These are phyloP conservation scores for Homolaphlyctis polyrhiza DNA, from an alignment of 371 early-diverging fungal species.

Conservation along the genomic window DNA sequence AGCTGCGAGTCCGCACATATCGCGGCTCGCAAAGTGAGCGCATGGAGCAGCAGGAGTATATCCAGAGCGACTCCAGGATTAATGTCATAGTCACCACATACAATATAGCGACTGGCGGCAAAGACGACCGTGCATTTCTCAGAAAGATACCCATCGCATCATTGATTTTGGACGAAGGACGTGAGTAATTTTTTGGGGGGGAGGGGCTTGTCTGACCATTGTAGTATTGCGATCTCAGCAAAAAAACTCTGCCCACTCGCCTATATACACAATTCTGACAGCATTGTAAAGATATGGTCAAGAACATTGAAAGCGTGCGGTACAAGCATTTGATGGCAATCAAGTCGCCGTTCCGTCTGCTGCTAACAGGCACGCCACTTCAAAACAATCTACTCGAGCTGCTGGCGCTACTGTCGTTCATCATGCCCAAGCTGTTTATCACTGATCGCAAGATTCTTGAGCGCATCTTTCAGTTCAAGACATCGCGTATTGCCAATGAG, in stretches of 20 bases:
- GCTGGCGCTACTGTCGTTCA: slow-evolving; percentile 76
- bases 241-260: background rate
- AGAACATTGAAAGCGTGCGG: slow-evolving; percentile 58
- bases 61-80: slow-evolving; percentile 6
- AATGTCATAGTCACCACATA: slow-evolving; percentile 62
- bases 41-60: slow-evolving; percentile 37
- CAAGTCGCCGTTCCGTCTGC: slow-evolving; percentile 58
- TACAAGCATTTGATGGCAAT: slow-evolving; percentile 70
- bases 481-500: slow-evolving; percentile 10
- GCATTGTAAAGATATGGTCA: slow-evolving; percentile 62
- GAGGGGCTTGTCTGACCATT: background rate
- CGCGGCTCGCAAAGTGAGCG: slow-evolving; percentile 70
- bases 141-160: slow-evolving; percentile 46
- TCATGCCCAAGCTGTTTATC: slow-evolving; percentile 84
- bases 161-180: slow-evolving; percentile 94
- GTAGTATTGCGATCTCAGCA: background rate
- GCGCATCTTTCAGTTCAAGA: slow-evolving; percentile 6
- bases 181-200: slow-evolving; percentile 15
- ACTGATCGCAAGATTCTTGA: slow-evolving; percentile 22
- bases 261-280: background rate
- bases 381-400: slow-evolving; percentile 81
- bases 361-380: slow-evolving; percentile 73
- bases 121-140: slow-evolving; percentile 72
- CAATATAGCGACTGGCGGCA: slow-evolving; percentile 64
- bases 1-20: slow-evolving; percentile 60